Conservation (phyloP, 768 basidiomycete genomes). For the Termitomyces sp. region DNA sequence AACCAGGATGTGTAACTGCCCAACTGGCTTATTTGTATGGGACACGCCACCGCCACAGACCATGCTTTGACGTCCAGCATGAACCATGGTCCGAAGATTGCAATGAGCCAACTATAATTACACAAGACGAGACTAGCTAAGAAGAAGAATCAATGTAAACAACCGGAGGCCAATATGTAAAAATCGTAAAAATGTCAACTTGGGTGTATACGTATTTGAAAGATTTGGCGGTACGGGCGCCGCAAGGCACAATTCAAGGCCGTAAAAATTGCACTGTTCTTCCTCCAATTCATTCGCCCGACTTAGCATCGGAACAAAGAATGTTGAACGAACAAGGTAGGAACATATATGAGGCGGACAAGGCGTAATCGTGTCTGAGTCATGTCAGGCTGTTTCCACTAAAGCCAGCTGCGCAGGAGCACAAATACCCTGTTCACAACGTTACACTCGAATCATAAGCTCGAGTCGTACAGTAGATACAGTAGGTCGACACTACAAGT, state of each 20-base stretch:
- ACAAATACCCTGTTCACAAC: background rate
- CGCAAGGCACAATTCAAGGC: background rate
- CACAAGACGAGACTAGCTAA: background rate
- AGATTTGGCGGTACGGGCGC: background rate
- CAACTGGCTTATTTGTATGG: background rate
- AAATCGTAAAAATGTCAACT: too few relatives aligned
- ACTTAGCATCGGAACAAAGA: background rate
- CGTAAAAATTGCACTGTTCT: background rate
- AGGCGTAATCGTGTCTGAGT: background rate
- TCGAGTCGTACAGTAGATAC: background rate
- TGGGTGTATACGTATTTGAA: too few relatives aligned
- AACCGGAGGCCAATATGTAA: background rate
- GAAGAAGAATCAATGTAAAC: too few relatives aligned
- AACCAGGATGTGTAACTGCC: background rate
- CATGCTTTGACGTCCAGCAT: background rate
- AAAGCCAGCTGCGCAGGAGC: background rate
- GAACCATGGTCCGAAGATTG: background rate
- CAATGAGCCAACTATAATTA: background rate
- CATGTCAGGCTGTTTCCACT: background rate
- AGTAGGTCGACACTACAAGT: too few relatives aligned
- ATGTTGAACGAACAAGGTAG: background rate
- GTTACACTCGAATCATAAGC: background rate
- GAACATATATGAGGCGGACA: background rate
- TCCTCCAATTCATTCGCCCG: background rate
- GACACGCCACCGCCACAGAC: background rate